Percentiles rank a stretch among this genome's conserved stretches.
These are phyloP conservation scores for Gremmenia infestans DNA, from an alignment of 2,329 filamentous ascomycete genomes.

Conservation along the genomic window DNA sequence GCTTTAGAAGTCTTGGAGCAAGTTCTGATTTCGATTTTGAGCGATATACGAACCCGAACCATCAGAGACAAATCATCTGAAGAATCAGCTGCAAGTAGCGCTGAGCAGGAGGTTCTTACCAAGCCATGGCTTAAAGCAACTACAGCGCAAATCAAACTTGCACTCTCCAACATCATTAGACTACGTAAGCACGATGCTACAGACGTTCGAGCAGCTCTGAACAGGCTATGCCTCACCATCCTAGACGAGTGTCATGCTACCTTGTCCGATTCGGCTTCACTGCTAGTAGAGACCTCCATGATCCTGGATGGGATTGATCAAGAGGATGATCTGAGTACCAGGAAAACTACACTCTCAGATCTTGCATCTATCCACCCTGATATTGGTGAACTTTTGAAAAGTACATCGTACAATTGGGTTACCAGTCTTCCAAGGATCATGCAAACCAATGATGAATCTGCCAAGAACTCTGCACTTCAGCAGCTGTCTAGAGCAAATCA, in stretches of 20 bases:
- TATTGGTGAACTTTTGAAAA: slow-evolving; percentile 61
- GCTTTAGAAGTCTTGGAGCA: slow-evolving; percentile 54
- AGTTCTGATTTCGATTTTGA: slow-evolving; percentile 50
- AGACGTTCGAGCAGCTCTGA: slow-evolving; percentile 64
- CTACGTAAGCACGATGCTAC: slow-evolving; percentile 64
- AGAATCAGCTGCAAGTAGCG: slow-evolving; percentile 23
- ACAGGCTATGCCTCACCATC: slow-evolving; percentile 66
- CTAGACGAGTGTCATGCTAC: slow-evolving; percentile 75
- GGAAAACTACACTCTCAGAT: slow-evolving; percentile 49
- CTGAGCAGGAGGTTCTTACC: slow-evolving; percentile 36
- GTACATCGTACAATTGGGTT: slow-evolving; percentile 74
- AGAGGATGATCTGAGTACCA: slow-evolving; percentile 33
- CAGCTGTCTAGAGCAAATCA: slow-evolving; percentile 72
- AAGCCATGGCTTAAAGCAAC: slow-evolving; percentile 75
- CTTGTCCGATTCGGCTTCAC: slow-evolving; percentile 60
- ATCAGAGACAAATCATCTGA: slow-evolving; percentile 25
- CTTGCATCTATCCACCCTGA: slow-evolving; percentile 58
- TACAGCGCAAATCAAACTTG: slow-evolving; percentile 73
- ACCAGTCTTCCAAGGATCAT: slow-evolving; percentile 75
- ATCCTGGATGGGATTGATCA: slow-evolving; percentile 54
- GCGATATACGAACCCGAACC: slow-evolving; percentile 49
- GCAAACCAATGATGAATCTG: slow-evolving; percentile 76
- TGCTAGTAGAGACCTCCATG: slow-evolving; percentile 79
- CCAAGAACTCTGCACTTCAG: slow-evolving; percentile 65
- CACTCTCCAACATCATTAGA: slow-evolving; percentile 71